Evolutionary conservation across 2,329 filamentous ascomycete species (phyloP), one percentile per base, ranked within the genome.

Genomic region (Daldinia eschscholtzii): DNA sequence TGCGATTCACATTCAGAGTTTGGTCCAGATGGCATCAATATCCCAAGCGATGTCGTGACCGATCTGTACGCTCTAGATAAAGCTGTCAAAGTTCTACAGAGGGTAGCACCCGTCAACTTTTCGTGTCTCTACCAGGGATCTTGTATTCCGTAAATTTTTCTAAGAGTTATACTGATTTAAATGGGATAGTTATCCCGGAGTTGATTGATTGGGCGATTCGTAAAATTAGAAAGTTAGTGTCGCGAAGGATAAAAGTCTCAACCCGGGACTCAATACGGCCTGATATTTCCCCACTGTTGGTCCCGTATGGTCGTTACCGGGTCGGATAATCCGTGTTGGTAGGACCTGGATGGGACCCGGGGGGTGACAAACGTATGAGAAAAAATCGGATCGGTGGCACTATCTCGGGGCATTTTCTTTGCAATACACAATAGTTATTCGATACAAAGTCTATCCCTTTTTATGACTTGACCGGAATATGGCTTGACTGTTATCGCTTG

Each of bases 1-100:
- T 50, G 12, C 12, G 13, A 18, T 33, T 15, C 4, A 41, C 13
- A 39, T 37, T 20, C 30, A 20, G 26, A 44, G 9, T 33, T 48
- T 37, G 20, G 57, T 33, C n/a, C 28, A 30, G 13, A 61, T 66
- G 57, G 42, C 53, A 57, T 53, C 58, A 61, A 23, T 20, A 57
- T 52, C 35, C 7, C 15, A 33, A 15, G 20, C 3, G 44, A 66
- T 66, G 58, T 57, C 58, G 64, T 53, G 64, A 66, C 42, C 23
- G 6, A 12, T 6, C 42, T 28, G 5, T 46, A 53, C n/a, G 23
- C 23, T 41, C 48, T 35, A 18, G 26, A 35, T 33, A 53, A 20
- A 53, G 12, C 18, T 20, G 42, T 44, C 30, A 2, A 10, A 33
- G 30, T 33, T 33, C 30, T 33, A 33, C 30, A 33, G 4, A 33